Base-by-base conservation (phyloP, 768 basidiomycete species). In the Pholiota conissans region DNA sequence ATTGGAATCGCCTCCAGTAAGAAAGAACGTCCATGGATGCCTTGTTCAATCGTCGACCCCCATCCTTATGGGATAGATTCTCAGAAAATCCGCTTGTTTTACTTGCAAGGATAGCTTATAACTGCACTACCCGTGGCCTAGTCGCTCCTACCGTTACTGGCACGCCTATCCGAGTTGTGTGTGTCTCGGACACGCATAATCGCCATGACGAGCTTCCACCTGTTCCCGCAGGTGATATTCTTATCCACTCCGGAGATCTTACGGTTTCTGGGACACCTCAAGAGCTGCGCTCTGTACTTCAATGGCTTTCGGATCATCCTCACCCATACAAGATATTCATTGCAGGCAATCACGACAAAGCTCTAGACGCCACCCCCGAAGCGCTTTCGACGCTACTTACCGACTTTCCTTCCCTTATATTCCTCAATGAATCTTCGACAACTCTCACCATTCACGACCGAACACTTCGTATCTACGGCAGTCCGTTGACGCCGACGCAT, bases 291-390 rank as follows among this genome's bases (percentile, higher is more conserved):
- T 56, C 57, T 10, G 66, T 65, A 14, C 66, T 79, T 1, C 48
- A 59, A 7, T 75, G 73, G 74, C 62, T 72, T 5, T 7, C 14
- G 3, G 28, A 3, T 3, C 72, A 71, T 24, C 70, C 76, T 24
- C 74, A 81, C 52, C 68, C 62, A 0, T 54, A 74, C 65, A 81
- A 79, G 51, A 34, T 79, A 18, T 70, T 77, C 57, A 72, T 79
- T 30, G 79, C 73, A 7, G 79, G 79, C 1, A 79, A 80, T 57
- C 79, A 78, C 63, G 78, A 79, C 49, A 16, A 20, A 10, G 39
- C 39, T 5, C 39, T 40, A 4, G n/a, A 2, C 39, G 4, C 11
- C 39, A 40, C 16, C 9, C 4, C 8, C 10, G n/a, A 28, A 1
- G 51, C 56, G 10, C 70, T 78, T 35, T 59, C 61, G 3, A 61